A percentile compares a stretch with the other conserved stretches of the same genome.
phyloP scores from a whole-genome alignment of 2,329 filamentous ascomycete genomes.

The Exophiala sp. region DNA sequence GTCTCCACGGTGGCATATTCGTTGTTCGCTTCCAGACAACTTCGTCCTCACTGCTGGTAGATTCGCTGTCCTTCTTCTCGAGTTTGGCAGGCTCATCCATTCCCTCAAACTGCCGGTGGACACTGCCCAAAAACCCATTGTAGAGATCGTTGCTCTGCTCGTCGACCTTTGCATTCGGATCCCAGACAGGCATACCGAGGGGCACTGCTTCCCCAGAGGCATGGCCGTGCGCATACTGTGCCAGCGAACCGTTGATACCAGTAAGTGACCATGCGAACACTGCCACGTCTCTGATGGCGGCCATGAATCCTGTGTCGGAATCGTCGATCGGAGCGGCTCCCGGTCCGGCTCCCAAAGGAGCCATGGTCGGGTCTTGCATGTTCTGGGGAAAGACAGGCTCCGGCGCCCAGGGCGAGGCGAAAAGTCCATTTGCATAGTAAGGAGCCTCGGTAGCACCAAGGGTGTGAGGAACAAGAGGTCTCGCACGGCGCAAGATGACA shows the following conservation, averaged over 20 bases:
- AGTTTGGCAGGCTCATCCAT: constrained; percentile 6
- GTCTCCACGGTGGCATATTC: constrained; percentile 24
- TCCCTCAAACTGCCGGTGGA: constrained; percentile 20
- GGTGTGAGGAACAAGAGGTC: constrained; percentile 63
- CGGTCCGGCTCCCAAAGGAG: constrained; percentile 38
- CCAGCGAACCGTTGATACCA: constrained; percentile 74
- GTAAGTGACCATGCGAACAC: constrained; percentile 84
- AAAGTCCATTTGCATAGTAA: constrained; percentile 60
- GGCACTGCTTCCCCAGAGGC: constrained; percentile 64
- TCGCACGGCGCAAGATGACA: constrained; percentile 71
- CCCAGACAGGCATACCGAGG: constrained; percentile 60
- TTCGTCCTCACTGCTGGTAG: constrained; percentile 28
- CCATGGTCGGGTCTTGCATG: constrained; percentile 8
- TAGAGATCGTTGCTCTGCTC: constrained; percentile 15
- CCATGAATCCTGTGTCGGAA: constrained; percentile 61
- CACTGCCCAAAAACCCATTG: constrained; percentile 28
- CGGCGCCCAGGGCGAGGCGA: constrained; percentile 75
- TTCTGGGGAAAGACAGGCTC: constrained; percentile 53
- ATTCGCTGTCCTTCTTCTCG: constrained; percentile 13
- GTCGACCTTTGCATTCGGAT: constrained; percentile 36
- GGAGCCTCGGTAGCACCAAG: constrained; percentile 46
- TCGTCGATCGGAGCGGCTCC: constrained; percentile 34
- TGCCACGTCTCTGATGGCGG: constrained; percentile 75
- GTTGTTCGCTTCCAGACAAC: constrained; percentile 25
- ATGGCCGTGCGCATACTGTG: constrained; percentile 59